phyloP scores from a whole-genome alignment of 2,329 filamentous ascomycete species.

The Sporothrix mexicana region DNA sequence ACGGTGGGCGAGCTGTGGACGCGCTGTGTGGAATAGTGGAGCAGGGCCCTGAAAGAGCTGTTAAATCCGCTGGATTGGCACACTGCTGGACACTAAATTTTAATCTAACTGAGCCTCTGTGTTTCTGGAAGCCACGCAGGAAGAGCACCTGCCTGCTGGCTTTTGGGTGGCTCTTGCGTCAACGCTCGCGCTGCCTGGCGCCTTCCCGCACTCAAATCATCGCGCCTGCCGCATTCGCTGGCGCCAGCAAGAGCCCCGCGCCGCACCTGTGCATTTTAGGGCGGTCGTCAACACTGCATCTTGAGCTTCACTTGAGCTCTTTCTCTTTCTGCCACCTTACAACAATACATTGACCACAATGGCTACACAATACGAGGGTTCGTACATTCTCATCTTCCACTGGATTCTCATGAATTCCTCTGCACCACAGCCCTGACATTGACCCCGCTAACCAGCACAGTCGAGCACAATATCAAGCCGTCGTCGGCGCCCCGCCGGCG shows the following conservation, averaged over 20 bases:
- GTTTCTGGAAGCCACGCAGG: constrained; percentile 4
- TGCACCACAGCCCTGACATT: neutral
- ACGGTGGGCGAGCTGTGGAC: neutral
- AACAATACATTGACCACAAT: constrained; percentile 46
- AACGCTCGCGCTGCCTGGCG: constrained; percentile 29
- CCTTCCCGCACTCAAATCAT: neutral
- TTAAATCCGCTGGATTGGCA: neutral
- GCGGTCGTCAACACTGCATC: neutral
- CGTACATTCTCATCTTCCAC: constrained; percentile 4
- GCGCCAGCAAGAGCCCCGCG: constrained; percentile 17
- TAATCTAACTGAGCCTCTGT: constrained; percentile 3
- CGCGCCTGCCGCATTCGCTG: neutral
- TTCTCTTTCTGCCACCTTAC: neutral
- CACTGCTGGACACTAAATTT: constrained; percentile 4
- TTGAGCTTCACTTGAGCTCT: constrained; percentile 13
- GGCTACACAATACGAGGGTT: constrained; percentile 65
- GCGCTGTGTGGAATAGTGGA: neutral
- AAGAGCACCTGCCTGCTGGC: neutral
- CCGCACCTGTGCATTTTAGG: constrained; percentile 8
- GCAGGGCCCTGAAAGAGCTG: neutral
- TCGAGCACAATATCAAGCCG: constrained; percentile 68
- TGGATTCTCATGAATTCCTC: neutral
- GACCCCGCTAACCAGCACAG: constrained; percentile 45
- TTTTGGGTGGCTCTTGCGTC: constrained; percentile 31
- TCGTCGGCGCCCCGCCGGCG: constrained; percentile 50